phyloP scores from a whole-genome alignment of 2,329 filamentous ascomycete species.

The Colletotrichum camelliae region DNA sequence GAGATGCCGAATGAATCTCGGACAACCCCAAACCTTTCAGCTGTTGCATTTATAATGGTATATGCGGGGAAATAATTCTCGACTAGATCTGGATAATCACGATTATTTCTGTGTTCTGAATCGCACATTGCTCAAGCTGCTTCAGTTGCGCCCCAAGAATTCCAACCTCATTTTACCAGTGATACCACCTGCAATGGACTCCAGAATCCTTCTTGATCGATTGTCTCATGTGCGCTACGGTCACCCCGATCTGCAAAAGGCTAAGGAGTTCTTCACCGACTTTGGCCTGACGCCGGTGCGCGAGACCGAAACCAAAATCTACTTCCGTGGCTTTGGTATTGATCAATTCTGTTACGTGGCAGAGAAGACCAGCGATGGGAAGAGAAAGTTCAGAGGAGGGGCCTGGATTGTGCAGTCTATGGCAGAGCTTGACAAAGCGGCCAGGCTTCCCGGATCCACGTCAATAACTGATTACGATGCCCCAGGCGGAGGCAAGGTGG shows the following conservation, averaged over 20 bases:
- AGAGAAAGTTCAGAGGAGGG: not conserved
- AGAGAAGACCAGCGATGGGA: not conserved
- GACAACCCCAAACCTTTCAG: not conserved
- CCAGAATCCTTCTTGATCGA: not conserved
- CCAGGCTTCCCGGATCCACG: not conserved
- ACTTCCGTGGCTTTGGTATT: not conserved
- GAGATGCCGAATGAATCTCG: not conserved
- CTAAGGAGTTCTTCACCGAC: not conserved
- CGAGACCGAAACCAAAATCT: not conserved
- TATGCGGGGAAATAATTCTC: not conserved
- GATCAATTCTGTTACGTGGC: not conserved
- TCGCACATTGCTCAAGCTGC: not conserved
- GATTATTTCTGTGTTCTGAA: not conserved
- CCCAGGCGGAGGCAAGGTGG: not conserved
- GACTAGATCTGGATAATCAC: not conserved
- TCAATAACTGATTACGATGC: not conserved
- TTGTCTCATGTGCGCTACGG: not conserved
- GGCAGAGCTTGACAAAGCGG: not conserved
- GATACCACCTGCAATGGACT: not conserved
- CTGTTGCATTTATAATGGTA: not conserved
- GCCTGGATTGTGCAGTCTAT: not conserved
- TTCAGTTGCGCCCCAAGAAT: not conserved
- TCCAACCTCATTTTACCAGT: not conserved
- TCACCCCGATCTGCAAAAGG: not conserved
- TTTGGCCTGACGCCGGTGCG: not conserved